These are phyloP conservation scores for Barbarea vulgaris DNA, from an alignment of 345 rosid genomes.

Conservation along the genomic window DNA sequence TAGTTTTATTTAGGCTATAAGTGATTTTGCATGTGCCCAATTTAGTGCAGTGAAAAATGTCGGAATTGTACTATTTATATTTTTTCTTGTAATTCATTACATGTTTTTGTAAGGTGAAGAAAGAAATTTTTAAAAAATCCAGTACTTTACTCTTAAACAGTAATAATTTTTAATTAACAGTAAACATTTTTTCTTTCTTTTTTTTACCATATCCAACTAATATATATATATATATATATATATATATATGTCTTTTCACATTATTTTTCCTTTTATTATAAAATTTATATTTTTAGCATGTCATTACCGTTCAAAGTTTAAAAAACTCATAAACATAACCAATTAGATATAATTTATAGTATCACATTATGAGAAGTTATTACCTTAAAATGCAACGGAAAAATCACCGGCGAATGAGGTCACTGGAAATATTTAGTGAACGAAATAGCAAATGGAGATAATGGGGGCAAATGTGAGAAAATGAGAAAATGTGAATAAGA, in stretches of 20 bases:
- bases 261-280: not conserved
- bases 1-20: not conserved
- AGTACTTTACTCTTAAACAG: not conserved
- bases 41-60: not conserved
- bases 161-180: not conserved
- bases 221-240: not conserved
- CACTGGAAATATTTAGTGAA: not conserved
- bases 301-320: not conserved
- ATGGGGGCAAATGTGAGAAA: not conserved
- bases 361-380: not conserved
- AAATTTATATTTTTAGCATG: not conserved
- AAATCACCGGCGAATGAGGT: not conserved
- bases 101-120: not conserved
- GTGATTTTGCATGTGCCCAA: not conserved
- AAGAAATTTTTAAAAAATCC: not conserved
- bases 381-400: slow-evolving; percentile 3
- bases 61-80: not conserved
- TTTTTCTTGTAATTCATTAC: not conserved
- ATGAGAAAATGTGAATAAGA: slow-evolving; percentile 4
- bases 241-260: not conserved
- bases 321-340: not conserved
- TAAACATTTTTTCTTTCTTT: not conserved
- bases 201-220: not conserved
- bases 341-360: not conserved
- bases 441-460: not conserved